These are phyloP conservation scores for Primulina huaijiensis DNA, from an alignment of 257 asterid species.

Conservation along the genomic window DNA sequence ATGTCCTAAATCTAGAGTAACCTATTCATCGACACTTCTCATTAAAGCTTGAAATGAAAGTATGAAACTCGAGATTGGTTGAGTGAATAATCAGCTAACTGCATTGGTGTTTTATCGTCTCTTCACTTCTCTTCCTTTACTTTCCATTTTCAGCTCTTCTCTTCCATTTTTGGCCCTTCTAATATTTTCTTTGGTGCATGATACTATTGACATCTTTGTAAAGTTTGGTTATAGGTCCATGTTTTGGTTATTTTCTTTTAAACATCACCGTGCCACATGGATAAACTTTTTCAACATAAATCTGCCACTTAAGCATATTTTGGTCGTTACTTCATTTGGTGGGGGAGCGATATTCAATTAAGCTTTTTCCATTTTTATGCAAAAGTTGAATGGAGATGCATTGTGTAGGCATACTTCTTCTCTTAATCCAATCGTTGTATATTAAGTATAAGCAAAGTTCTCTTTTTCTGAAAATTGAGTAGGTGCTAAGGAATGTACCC, in stretches of 20 bases:
- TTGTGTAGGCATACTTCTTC: not conserved
- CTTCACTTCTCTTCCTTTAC: not conserved
- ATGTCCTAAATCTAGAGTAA: not conserved
- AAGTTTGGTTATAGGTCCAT: not conserved
- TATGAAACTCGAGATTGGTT: not conserved
- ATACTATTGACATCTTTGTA: not conserved
- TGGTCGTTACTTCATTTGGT: not conserved
- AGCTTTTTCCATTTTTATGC: not conserved
- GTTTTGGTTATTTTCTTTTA: not conserved
- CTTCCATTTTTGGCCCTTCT: not conserved
- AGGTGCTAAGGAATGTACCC: slow-evolving; percentile 65
- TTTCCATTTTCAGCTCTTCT: not conserved
- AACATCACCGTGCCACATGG: too few species aligned
- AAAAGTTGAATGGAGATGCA: not conserved
- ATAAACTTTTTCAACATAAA: not conserved
- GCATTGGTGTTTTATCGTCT: not conserved
- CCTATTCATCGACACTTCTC: not conserved
- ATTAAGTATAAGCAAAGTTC: not conserved
- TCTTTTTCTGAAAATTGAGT: slow-evolving; percentile 3
- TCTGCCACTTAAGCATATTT: not conserved
- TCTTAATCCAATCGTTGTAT: not conserved
- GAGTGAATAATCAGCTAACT: not conserved
- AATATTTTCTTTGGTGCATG: not conserved
- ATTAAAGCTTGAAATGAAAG: not conserved
- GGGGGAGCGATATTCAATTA: not conserved